phyloP scores from a whole-genome alignment of 768 basidiomycete genomes.

The Hypholoma sublateritium region DNA sequence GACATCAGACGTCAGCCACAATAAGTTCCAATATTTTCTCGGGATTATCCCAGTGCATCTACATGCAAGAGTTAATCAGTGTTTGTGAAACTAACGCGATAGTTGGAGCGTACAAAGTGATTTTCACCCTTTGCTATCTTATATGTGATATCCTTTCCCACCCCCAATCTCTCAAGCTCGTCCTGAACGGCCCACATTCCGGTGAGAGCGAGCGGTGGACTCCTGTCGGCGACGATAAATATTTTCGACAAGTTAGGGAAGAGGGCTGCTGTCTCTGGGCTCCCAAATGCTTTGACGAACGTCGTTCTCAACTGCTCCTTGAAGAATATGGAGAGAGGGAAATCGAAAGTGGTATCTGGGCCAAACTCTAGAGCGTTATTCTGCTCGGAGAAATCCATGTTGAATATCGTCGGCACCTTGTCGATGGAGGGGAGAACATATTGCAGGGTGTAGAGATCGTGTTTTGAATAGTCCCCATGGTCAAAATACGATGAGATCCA shows the following conservation, averaged over 20 bases:
- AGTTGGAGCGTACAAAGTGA: slow-evolving; percentile 18
- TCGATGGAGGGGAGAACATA: slow-evolving; percentile 21
- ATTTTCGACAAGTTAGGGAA: slow-evolving; percentile 19
- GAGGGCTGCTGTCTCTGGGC: slow-evolving; percentile 4
- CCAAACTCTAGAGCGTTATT: slow-evolving; percentile 9
- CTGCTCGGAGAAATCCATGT: slow-evolving; percentile 14
- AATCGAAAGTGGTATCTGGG: slow-evolving; percentile 7
- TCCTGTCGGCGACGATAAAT: slow-evolving; percentile 14
- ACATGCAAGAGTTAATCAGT: not conserved
- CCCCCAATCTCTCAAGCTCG: slow-evolving; percentile 10
- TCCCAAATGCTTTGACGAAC: slow-evolving; percentile 22
- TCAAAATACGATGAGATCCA: slow-evolving; percentile 33
- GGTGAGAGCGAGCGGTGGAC: slow-evolving; percentile 15
- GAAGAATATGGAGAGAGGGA: slow-evolving; percentile 17
- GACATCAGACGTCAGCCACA: too few species aligned
- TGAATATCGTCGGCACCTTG: slow-evolving; percentile 24
- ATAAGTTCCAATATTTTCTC: not conserved
- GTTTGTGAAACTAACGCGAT: not conserved
- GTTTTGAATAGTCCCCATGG: slow-evolving; percentile 26
- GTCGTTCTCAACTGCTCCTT: slow-evolving; percentile 12
- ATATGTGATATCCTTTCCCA: slow-evolving; percentile 5
- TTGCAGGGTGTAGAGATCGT: slow-evolving; percentile 21
- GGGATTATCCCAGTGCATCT: slow-evolving; percentile 27
- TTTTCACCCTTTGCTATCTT: slow-evolving; percentile 16
- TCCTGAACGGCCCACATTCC: slow-evolving; percentile 21